Percentiles rank a stretch among this genome's conserved stretches.
Conservation (phyloP, 164 flowering plant species). For the Liquidambar formosana region DNA sequence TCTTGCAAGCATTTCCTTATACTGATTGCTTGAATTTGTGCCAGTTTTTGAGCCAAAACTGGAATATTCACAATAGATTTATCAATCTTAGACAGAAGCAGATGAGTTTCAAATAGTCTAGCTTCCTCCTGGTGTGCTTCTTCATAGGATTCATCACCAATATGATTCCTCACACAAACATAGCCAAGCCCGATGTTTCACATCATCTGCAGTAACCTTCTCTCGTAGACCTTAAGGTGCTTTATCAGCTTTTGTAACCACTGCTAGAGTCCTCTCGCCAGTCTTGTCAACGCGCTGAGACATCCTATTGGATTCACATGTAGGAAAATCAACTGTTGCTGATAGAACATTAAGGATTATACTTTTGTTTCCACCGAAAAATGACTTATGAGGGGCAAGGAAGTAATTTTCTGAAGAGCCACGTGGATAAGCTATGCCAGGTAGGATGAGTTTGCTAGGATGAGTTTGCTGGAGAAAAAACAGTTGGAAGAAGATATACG, state of each 20-base stretch:
- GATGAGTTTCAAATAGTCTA: constrained; percentile 27
- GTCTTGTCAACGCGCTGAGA: constrained; percentile 44
- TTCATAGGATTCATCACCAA: constrained; percentile 45
- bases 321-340: constrained; percentile 46
- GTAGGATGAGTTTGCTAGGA: too few species aligned
- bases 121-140: constrained; percentile 38
- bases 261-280: constrained; percentile 48
- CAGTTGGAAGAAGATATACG: too few species aligned
- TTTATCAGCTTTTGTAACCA: constrained; percentile 46
- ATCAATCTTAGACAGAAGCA: constrained; percentile 30
- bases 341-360: constrained; percentile 51
- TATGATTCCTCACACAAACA: constrained; percentile 45
- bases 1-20: constrained; percentile 31
- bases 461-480: too few species aligned
- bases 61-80: constrained; percentile 34
- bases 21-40: constrained; percentile 32
- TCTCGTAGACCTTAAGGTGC: constrained; percentile 40
- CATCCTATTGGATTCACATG: constrained; percentile 58
- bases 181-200: constrained; percentile 45
- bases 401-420: too few species aligned
- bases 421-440: too few species aligned
- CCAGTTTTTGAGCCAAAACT: constrained; percentile 32
- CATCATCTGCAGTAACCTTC: constrained; percentile 44
- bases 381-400: too few species aligned
- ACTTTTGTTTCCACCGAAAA: too few species aligned